These are phyloP conservation scores for Epichloe sp. DNA, from an alignment of 2,329 filamentous ascomycete genomes.

Conservation along the genomic window DNA sequence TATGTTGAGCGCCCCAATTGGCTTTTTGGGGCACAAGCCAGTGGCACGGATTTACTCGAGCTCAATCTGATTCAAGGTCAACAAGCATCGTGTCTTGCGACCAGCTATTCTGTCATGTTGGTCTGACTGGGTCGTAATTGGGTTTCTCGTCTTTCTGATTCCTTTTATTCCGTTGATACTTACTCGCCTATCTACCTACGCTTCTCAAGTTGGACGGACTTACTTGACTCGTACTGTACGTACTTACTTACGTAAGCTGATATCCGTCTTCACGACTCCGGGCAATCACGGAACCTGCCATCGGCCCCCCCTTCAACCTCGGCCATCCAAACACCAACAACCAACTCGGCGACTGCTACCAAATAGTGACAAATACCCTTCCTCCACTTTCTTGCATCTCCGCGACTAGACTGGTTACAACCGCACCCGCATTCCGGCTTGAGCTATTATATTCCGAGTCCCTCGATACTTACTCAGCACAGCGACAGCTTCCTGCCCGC, in stretches of 20 bases:
- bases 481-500: not conserved
- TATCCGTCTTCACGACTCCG: not conserved
- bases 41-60: too few relatives aligned
- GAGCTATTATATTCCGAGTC: not conserved
- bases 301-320: too few relatives aligned
- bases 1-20: conserved; percentile 2
- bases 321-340: too few relatives aligned
- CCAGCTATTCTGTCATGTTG: not conserved
- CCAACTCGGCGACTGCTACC: not conserved
- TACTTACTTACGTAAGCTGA: not conserved
- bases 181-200: too few relatives aligned
- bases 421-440: not conserved
- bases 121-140: not conserved
- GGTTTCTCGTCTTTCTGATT: not conserved
- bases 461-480: conserved; percentile 4
- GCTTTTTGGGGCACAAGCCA: not conserved
- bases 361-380: not conserved
- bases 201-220: too few relatives aligned
- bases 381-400: not conserved
- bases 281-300: too few relatives aligned
- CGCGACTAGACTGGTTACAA: too few relatives aligned
- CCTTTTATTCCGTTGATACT: too few relatives aligned
- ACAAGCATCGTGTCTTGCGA: not conserved
- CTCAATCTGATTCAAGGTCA: too few relatives aligned
- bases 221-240: too few relatives aligned